phyloP scores from a whole-genome alignment of 768 basidiomycete species.

The Boletus sensibilis region DNA sequence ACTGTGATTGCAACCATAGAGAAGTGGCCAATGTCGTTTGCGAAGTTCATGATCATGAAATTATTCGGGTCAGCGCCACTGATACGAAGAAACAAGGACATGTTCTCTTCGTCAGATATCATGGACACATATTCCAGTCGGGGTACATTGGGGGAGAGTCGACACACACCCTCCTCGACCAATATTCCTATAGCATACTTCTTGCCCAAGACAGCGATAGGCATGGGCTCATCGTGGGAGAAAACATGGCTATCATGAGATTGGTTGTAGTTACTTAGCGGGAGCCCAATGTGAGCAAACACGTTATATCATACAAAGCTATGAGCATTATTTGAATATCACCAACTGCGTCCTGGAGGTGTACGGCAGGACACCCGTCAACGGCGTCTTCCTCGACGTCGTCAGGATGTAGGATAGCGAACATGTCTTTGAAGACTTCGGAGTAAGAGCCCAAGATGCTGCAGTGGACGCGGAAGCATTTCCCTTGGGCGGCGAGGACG shows the following conservation, averaged over 20 bases:
- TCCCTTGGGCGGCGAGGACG: conserved; percentile 25
- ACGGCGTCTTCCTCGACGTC: conserved; percentile 5
- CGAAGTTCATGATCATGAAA: conserved; percentile 15
- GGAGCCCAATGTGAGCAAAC: background rate
- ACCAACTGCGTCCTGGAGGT: conserved; percentile 9
- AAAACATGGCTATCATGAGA: conserved; percentile 4
- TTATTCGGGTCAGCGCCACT: conserved; percentile 10
- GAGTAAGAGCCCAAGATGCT: conserved; percentile 27
- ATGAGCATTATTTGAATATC: conserved; percentile 20
- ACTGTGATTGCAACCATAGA: background rate
- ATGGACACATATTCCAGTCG: background rate
- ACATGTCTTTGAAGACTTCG: conserved; percentile 34
- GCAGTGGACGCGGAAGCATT: conserved; percentile 34
- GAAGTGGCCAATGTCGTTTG: conserved; percentile 11
- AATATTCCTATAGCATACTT: conserved; percentile 14
- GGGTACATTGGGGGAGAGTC: background rate
- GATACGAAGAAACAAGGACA: conserved; percentile 3
- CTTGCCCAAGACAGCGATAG: conserved; percentile 11
- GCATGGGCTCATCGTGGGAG: conserved; percentile 8
- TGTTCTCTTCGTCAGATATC: background rate
- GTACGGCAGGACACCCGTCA: conserved; percentile 23
- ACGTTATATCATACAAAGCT: conserved; percentile 17
- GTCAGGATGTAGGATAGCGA: conserved; percentile 9
- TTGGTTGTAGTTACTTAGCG: background rate
- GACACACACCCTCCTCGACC: conserved; percentile 5